A percentile compares a stretch with the other conserved stretches of the same genome.
Evolutionary conservation across 306 rosid species (phyloP).

Genomic region (Lotus japonicus): DNA sequence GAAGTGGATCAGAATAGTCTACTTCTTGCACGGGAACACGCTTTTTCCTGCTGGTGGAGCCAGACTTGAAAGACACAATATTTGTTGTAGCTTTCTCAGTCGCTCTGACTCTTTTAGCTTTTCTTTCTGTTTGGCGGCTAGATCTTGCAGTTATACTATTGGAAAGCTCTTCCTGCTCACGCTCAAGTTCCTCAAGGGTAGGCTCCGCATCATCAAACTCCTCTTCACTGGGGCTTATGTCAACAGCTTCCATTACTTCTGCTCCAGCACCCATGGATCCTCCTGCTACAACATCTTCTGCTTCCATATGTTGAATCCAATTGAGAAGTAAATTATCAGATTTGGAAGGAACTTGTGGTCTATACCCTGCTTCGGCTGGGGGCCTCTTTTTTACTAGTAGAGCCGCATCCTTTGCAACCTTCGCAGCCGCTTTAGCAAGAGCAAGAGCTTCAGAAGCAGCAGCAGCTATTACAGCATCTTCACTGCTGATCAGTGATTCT

Average conservation of each 20-base stretch:
- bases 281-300: slow-evolving; percentile 33
- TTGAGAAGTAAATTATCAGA: slow-evolving; percentile 43
- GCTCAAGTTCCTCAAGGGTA: slow-evolving; percentile 56
- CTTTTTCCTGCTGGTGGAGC: slow-evolving; percentile 61
- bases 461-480: slow-evolving; percentile 80
- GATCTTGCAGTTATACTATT: slow-evolving; percentile 63
- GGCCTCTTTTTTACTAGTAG: slow-evolving; percentile 38
- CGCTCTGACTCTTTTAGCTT: slow-evolving; percentile 76
- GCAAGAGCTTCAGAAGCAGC: slow-evolving; percentile 92
- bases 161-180: slow-evolving; percentile 44
- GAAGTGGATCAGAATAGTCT: slow-evolving; percentile 80
- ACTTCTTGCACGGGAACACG: slow-evolving; percentile 64
- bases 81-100: slow-evolving; percentile 66
- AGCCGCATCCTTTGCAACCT: slow-evolving; percentile 80
- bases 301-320: slow-evolving; percentile 53
- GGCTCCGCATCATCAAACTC: slow-evolving; percentile 50
- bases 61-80: slow-evolving; percentile 55
- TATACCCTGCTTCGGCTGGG: slow-evolving; percentile 24
- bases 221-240: slow-evolving; percentile 12
- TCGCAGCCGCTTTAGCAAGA: slow-evolving; percentile 84
- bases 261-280: slow-evolving; percentile 32
- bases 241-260: slow-evolving; percentile 32
- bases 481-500: slow-evolving; percentile 67
- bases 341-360: slow-evolving; percentile 24
- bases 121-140: slow-evolving; percentile 75